Percentiles rank a stretch among this genome's conserved stretches.
These are phyloP conservation scores for Naumovozyma castellii DNA, from an alignment of 805 yeast genomes.

Conservation along the genomic window DNA sequence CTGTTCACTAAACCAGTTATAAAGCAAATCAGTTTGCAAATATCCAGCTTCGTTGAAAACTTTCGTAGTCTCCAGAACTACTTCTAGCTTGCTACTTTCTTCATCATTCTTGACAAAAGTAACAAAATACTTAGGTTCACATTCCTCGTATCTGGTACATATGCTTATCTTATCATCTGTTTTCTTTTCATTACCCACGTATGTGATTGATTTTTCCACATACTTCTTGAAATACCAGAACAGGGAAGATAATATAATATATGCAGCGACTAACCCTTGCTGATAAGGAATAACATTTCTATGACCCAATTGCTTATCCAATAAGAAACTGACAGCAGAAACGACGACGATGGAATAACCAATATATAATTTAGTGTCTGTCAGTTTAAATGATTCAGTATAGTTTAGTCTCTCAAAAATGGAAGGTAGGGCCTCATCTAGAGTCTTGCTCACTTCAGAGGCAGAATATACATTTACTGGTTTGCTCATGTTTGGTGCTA, in stretches of 20 bases:
- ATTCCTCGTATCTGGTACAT: slow-evolving; percentile 30
- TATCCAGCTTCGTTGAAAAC: slow-evolving; percentile 35
- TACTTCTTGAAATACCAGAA: slow-evolving; percentile 32
- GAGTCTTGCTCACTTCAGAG: slow-evolving; percentile 23
- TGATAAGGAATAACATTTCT: slow-evolving; percentile 36
- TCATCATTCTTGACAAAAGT: slow-evolving; percentile 21
- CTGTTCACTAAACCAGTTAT: slow-evolving; percentile 32
- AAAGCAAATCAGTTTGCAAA: slow-evolving; percentile 34
- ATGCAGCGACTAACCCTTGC: slow-evolving; percentile 32
- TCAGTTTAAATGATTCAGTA: slow-evolving; percentile 14
- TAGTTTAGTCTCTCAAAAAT: slow-evolving; percentile 19
- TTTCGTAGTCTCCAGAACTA: slow-evolving; percentile 25
- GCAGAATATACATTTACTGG: slow-evolving; percentile 28
- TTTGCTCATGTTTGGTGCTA: slow-evolving; percentile 15
- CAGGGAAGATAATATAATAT: slow-evolving; percentile 32
- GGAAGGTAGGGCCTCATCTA: slow-evolving; percentile 24
- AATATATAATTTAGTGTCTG: slow-evolving; percentile 41
- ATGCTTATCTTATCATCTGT: slow-evolving; percentile 23
- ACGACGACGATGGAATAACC: slow-evolving; percentile 42
- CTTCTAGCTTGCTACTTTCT: slow-evolving; percentile 10
- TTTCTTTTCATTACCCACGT: slow-evolving; percentile 33
- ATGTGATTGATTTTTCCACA: slow-evolving; percentile 36
- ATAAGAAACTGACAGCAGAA: slow-evolving; percentile 39
- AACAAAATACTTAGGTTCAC: slow-evolving; percentile 37
- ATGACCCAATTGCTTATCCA: slow-evolving; percentile 42